Percentiles rank a stretch among this genome's conserved stretches.
Evolutionary conservation across 164 flowering plant species (phyloP).

Genomic region (Akebia trifoliata): DNA sequence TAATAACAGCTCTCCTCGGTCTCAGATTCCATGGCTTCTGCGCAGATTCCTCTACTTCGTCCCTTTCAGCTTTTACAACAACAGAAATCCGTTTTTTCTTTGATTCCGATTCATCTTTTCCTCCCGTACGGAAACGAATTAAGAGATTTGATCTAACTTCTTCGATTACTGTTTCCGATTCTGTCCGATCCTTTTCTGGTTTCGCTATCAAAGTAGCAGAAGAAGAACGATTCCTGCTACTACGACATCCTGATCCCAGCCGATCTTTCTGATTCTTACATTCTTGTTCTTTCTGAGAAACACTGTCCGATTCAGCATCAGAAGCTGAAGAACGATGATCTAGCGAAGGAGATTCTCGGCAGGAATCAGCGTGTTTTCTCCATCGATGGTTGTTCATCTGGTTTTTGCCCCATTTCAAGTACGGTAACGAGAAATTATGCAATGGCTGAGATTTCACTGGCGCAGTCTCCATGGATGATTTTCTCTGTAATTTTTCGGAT

Average conservation of each 20-base stretch:
- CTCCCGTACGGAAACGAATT: slow-evolving; percentile 34
- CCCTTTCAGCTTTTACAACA: slow-evolving; percentile 19
- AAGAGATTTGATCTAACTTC: slow-evolving; percentile 51
- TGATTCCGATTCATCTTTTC: slow-evolving; percentile 26
- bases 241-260: slow-evolving; percentile 19
- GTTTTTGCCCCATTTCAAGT: slow-evolving; percentile 64
- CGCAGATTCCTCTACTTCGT: slow-evolving; percentile 11
- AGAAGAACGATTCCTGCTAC: slow-evolving; percentile 10
- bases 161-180: slow-evolving; percentile 22
- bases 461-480: slow-evolving; percentile 27
- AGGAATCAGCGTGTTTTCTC: slow-evolving; percentile 27
- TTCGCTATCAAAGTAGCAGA: neutral
- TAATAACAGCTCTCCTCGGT: slow-evolving; percentile 56
- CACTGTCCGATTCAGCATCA: slow-evolving; percentile 12
- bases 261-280: neutral
- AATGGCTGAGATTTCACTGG: slow-evolving; percentile 53
- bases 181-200: slow-evolving; percentile 1
- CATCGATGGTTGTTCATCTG: slow-evolving; percentile 39
- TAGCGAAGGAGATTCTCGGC: slow-evolving; percentile 7
- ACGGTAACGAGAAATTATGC: slow-evolving; percentile 62
- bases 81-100: slow-evolving; percentile 42
- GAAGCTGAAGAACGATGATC: slow-evolving; percentile 29
- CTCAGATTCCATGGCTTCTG: slow-evolving; percentile 71
- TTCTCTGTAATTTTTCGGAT: neutral
- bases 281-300: slow-evolving; percentile 4